Conservation (phyloP, 345 rosid species). For the Psidium friedrichsthalianum region DNA sequence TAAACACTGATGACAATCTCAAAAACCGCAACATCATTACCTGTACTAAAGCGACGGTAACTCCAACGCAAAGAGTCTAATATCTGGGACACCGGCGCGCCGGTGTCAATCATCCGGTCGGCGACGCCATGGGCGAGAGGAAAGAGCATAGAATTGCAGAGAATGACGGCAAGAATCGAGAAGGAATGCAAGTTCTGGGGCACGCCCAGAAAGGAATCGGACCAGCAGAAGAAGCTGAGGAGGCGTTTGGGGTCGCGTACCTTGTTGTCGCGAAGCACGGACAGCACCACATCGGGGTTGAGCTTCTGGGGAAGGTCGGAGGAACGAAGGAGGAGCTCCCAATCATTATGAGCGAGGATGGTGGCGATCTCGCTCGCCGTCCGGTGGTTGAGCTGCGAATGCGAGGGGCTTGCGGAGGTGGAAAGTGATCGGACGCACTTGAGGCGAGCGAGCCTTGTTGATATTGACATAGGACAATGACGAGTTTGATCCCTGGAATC, state of each 20-base stretch:
- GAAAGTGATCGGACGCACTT: not conserved
- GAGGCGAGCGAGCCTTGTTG: not conserved
- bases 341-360: conserved; percentile 32
- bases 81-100: conserved; percentile 29
- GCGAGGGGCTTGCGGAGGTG: not conserved
- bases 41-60: conserved; percentile 12
- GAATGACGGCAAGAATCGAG: conserved; percentile 33
- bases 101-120: conserved; percentile 29
- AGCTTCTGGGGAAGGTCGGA: conserved; percentile 25
- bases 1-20: conserved; percentile 47
- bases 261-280: conserved; percentile 32
- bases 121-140: conserved; percentile 26
- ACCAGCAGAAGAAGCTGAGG: conserved; percentile 55
- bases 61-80: conserved; percentile 37
- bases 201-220: conserved; percentile 16
- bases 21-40: conserved; percentile 15
- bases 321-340: conserved; percentile 34
- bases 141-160: conserved; percentile 39
- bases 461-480: not conserved
- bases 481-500: not conserved
- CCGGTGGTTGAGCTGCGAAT: not conserved
- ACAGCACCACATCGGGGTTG: conserved; percentile 51
- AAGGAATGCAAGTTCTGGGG: conserved; percentile 40
- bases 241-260: conserved; percentile 45
- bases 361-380: conserved; percentile 30